Percentiles rank a stretch among this genome's conserved stretches.
These are phyloP conservation scores for Rhododendron henanense DNA, from an alignment of 148 eudicot species.

Conservation along the genomic window DNA sequence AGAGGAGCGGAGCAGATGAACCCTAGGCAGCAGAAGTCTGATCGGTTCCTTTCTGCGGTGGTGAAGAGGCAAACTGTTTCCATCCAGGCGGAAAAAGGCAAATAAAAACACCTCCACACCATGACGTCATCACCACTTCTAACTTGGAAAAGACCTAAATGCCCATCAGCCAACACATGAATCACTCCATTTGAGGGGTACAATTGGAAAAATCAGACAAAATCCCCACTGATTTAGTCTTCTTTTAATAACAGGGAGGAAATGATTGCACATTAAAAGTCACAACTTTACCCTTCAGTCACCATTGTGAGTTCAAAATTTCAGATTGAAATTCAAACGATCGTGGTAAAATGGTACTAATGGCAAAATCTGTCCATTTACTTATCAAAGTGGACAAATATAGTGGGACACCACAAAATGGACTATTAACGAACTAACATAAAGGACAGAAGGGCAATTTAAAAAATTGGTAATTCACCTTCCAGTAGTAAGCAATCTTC, in stretches of 20 bases:
- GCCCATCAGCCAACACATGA: too few species aligned
- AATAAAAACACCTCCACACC: too few species aligned
- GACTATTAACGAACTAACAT: background rate
- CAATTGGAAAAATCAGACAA: too few species aligned
- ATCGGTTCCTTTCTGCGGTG: too few species aligned
- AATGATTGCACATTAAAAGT: background rate
- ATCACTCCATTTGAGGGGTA: too few species aligned
- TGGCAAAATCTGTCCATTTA: background rate
- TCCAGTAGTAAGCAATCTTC: slow-evolving; percentile 88
- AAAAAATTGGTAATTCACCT: slow-evolving; percentile 39
- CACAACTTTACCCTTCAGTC: background rate
- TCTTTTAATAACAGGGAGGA: background rate
- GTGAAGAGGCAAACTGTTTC: too few species aligned
- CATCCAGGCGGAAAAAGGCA: too few species aligned
- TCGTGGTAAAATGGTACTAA: background rate
- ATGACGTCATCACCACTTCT: too few species aligned
- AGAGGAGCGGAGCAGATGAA: too few species aligned
- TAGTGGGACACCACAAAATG: background rate
- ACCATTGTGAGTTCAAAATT: background rate
- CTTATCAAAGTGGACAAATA: background rate
- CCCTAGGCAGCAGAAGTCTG: too few species aligned
- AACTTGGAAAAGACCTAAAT: too few species aligned
- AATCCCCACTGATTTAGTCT: background rate
- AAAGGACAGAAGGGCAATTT: background rate
- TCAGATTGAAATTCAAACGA: background rate